A percentile compares a stretch with the other conserved stretches of the same genome.
Conservation (phyloP, 2,329 filamentous ascomycete genomes). For the Neurospora crassa region DNA sequence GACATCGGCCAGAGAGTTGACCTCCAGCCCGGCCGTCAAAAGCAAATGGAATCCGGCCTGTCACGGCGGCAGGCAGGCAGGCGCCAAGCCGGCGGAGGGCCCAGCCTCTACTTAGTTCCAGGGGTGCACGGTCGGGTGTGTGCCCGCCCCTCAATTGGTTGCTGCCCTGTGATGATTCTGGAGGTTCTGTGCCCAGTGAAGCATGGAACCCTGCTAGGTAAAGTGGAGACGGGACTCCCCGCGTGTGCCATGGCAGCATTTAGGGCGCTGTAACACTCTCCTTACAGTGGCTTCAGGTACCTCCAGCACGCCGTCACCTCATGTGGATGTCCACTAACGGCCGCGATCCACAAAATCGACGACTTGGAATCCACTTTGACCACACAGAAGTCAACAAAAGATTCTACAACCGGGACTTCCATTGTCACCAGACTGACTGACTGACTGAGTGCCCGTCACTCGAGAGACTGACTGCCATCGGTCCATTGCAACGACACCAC, state of each 20-base stretch:
- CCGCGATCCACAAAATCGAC: not conserved
- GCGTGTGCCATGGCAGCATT: not conserved
- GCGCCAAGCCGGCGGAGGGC: not conserved
- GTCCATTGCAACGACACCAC: not conserved
- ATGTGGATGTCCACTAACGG: not conserved
- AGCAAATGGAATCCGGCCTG: not conserved
- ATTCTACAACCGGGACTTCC: not conserved
- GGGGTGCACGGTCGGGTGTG: not conserved
- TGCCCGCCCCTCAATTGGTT: not conserved
- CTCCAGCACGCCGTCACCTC: not conserved
- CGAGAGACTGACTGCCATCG: not conserved
- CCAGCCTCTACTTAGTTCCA: not conserved
- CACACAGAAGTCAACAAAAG: slow-evolving; percentile 1
- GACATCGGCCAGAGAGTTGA: not conserved
- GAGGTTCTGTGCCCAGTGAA: not conserved
- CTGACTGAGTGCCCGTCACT: not conserved
- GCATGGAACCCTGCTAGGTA: not conserved
- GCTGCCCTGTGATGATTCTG: not conserved
- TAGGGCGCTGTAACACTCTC: not conserved
- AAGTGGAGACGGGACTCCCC: not conserved
- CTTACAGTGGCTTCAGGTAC: not conserved
- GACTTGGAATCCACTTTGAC: not conserved
- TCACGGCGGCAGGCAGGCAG: not conserved
- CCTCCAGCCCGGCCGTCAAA: not conserved
- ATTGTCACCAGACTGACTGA: not conserved